These are phyloP conservation scores for Cercospora zeae-maydis DNA, from an alignment of 2,329 filamentous ascomycete species.

Conservation along the genomic window DNA sequence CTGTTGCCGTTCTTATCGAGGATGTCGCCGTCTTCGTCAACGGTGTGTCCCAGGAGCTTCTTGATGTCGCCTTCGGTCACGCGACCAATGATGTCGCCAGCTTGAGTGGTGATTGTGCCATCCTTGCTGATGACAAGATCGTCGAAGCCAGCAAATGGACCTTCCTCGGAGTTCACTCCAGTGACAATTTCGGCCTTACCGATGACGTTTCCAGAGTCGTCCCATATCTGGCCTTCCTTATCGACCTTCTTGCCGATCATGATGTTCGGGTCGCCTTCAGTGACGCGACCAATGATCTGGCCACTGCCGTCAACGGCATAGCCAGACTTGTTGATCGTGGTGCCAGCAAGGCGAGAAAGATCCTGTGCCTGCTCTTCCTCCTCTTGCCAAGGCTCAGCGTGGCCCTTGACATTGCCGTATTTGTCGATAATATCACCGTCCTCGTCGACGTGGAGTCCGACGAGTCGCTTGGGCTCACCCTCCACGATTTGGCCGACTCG, in stretches of 20 bases:
- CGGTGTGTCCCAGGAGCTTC: conserved; percentile 50
- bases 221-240: conserved; percentile 61
- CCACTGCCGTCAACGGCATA: conserved; percentile 60
- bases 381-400: conserved; percentile 55
- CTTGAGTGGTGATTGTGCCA: conserved; percentile 50
- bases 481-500: conserved; percentile 68
- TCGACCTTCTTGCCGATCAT: conserved; percentile 61
- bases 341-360: conserved; percentile 58
- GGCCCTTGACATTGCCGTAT: conserved; percentile 61
- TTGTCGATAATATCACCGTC: conserved; percentile 80
- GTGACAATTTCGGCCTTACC: conserved; percentile 56
- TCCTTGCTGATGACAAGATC: conserved; percentile 56
- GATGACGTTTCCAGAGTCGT: conserved; percentile 59
- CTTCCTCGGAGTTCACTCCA: conserved; percentile 49
- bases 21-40: conserved; percentile 52
- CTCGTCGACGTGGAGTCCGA: conserved; percentile 72
- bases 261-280: conserved; percentile 54
- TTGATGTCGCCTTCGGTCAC: conserved; percentile 50
- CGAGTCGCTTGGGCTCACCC: conserved; percentile 68
- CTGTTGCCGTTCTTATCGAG: conserved; percentile 53
- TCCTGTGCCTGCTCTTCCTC: conserved; percentile 51
- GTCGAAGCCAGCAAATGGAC: conserved; percentile 59
- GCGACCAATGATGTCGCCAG: conserved; percentile 48
- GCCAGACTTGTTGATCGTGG: conserved; percentile 61
- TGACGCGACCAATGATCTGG: conserved; percentile 56